Base-by-base conservation (phyloP, 2,329 filamentous ascomycete genomes). In the Hypoxylon sp. region DNA sequence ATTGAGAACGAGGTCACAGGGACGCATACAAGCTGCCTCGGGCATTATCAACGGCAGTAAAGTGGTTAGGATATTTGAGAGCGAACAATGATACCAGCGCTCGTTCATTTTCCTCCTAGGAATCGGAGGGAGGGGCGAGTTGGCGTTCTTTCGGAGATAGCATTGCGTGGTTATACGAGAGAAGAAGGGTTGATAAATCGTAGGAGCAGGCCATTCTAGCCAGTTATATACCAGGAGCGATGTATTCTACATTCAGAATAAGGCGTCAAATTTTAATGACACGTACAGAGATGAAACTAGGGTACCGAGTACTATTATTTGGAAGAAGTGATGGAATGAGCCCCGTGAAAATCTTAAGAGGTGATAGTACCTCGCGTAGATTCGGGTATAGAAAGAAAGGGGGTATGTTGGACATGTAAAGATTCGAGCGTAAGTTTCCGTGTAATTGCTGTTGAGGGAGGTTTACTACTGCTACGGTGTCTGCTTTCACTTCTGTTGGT, bases 171-270 rank as follows among this genome's bases (percentile, higher is more conserved):
- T 50, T 19, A 5, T 11, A 36, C 45, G n/a, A 21, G 28, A 11
- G 52, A 48, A 48, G 30, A 50, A 13, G 25, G 28, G 38, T 30
- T 23, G 34, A 52, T 21, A 55, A 60, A 36, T 60, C 34, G 57
- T 7, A 25, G 48, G 36, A 36, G 36, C 28, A 34, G 48, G 34
- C 30, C 45, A 23, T 55, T 36, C 30, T 30, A 32, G 30, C n/a
- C n/a, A 36, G 43, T 21, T 36, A 13, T 49, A n/a, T 56, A 43
- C 45, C 21, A 30, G 34, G 25, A 13, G 19, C 38, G 51, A 28
- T 57, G 56, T 55, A 56, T 63, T 55, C 60, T 67, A 51, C 36
- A 51, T 67, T 63, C 48, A 25, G 64, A 36, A 62, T 63, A 38
- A 58, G 43, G 46, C 36, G 45, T 45, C 49, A 46, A 46, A 11